phyloP scores from a whole-genome alignment of 2,329 filamentous ascomycete genomes.

The Tolypocladium capitatum region DNA sequence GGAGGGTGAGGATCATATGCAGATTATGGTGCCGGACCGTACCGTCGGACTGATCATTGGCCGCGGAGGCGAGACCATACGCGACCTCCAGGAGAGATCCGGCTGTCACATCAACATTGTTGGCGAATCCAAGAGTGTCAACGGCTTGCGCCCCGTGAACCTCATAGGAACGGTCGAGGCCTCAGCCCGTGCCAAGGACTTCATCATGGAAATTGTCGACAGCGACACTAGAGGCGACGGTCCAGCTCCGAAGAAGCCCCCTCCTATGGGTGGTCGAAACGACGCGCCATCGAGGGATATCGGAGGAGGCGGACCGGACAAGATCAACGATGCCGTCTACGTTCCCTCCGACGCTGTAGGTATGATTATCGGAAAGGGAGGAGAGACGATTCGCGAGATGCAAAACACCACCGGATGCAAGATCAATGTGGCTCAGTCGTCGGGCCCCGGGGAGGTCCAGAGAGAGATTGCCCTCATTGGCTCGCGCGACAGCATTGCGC shows the following conservation, averaged over 20 bases:
- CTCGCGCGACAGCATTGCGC: constrained; percentile 59
- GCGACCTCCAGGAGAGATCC: constrained; percentile 79
- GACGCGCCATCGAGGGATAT: constrained; percentile 20
- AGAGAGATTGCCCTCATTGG: constrained; percentile 81
- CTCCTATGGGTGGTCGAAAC: constrained; percentile 14
- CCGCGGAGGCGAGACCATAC: constrained; percentile 85
- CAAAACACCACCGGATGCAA: constrained; percentile 80
- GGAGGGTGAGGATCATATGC: constrained; percentile 73
- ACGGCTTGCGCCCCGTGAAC: constrained; percentile 80
- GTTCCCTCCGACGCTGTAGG: constrained; percentile 86
- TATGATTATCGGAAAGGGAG: constrained; percentile 93
- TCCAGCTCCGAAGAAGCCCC: constrained; percentile 17
- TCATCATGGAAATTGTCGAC: constrained; percentile 89
- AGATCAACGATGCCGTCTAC: constrained; percentile 69
- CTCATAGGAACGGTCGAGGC: constrained; percentile 68
- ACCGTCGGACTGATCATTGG: constrained; percentile 90
- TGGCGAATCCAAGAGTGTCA: constrained; percentile 83
- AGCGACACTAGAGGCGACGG: constrained; percentile 60
- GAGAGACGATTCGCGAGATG: constrained; percentile 91
- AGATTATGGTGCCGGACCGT: constrained; percentile 90
- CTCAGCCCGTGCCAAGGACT: constrained; percentile 65
- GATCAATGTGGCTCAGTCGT: constrained; percentile 81
- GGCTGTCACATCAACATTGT: constrained; percentile 96
- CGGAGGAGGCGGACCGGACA: constrained; percentile 35
- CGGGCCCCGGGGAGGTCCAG: constrained; percentile 63